phyloP scores from a whole-genome alignment of 306 rosid genomes.

The Cucurbita moschata region DNA sequence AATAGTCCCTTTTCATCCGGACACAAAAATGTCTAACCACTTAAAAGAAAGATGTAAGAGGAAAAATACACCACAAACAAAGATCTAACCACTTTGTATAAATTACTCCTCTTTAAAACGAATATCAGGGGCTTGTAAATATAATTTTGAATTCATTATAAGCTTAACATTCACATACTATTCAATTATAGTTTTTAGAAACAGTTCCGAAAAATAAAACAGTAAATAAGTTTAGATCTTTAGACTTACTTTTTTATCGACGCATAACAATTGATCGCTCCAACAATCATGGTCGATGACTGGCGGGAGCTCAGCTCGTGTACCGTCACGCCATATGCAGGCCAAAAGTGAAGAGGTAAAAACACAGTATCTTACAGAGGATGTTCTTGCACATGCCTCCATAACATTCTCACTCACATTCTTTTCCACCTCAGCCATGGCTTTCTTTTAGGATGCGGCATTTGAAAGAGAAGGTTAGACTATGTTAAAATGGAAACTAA shows the following conservation, averaged over 20 bases:
- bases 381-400: constrained; percentile 62
- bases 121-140: not conserved
- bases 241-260: constrained; percentile 40
- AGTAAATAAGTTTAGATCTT: not conserved
- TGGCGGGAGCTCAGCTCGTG: constrained; percentile 7
- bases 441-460: constrained; percentile 29
- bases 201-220: not conserved
- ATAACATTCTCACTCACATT: constrained; percentile 63
- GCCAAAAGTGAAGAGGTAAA: constrained; percentile 77
- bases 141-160: not conserved
- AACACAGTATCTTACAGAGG: constrained; percentile 54
- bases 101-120: no score
- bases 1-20: not conserved
- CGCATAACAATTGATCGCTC: constrained; percentile 60
- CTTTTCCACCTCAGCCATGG: constrained; percentile 72
- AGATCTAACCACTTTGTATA: no score
- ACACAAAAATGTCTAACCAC: not conserved
- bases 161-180: not conserved
- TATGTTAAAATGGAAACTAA: not conserved
- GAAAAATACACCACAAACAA: no score
- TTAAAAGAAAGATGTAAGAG: no score
- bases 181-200: not conserved
- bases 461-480: not conserved
- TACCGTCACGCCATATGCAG: constrained; percentile 52
- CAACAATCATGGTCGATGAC: constrained; percentile 45